Conservation (phyloP, 139 green algal species). For the Haematococcus sp. region DNA sequence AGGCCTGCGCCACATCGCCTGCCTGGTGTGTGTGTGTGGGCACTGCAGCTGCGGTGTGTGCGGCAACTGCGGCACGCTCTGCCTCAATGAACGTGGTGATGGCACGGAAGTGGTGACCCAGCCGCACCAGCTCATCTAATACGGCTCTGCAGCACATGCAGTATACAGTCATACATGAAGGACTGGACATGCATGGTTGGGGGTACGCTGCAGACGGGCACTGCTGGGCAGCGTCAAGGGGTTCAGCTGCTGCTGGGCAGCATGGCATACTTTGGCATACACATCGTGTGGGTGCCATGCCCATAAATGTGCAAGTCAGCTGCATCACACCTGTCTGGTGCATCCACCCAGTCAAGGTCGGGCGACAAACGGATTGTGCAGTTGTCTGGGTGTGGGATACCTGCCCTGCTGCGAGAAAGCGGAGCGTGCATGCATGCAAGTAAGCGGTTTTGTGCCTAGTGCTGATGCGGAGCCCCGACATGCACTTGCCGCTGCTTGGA, state of each 20-base stretch:
- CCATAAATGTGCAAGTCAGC: not conserved
- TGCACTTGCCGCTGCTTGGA: too few species aligned
- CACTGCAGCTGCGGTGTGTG: not conserved
- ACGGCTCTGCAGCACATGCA: slow-evolving; percentile 42
- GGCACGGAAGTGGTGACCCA: slow-evolving; percentile 67
- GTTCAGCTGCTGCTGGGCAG: too few species aligned
- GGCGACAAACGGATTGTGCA: slow-evolving; percentile 38
- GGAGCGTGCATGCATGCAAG: not conserved
- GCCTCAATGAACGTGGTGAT: slow-evolving; percentile 64
- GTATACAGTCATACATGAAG: not conserved
- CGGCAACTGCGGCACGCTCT: slow-evolving; percentile 15
- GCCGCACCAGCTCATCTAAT: slow-evolving; percentile 55
- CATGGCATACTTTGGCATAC: too few species aligned
- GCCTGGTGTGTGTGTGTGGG: too few species aligned
- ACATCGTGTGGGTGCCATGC: not conserved
- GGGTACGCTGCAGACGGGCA: too few species aligned
- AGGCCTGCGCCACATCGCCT: too few species aligned
- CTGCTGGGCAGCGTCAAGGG: too few species aligned
- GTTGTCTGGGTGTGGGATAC: not conserved
- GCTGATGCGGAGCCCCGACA: too few species aligned
- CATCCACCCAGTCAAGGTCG: slow-evolving; percentile 34
- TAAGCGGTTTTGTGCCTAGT: not conserved
- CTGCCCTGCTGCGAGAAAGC: not conserved
- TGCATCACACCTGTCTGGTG: slow-evolving; percentile 28
- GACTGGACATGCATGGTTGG: too few species aligned